These are phyloP conservation scores for Trichoderma reesei DNA, from an alignment of 495 filamentous ascomycete species.

Conservation along the genomic window DNA sequence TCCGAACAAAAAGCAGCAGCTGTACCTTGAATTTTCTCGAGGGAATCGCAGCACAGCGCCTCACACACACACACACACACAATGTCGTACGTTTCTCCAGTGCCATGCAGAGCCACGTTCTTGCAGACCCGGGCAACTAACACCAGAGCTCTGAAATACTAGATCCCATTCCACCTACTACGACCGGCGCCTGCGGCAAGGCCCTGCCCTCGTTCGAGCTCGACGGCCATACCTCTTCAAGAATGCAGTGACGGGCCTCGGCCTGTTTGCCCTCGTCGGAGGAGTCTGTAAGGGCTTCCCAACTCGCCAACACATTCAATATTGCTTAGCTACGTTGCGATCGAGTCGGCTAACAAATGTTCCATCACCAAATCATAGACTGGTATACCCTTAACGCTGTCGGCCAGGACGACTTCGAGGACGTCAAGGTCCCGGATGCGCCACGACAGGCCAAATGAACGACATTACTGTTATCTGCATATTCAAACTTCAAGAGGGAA, in stretches of 20 bases:
- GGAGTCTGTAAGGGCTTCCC: constrained; percentile 57
- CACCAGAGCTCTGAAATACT: constrained; percentile 28
- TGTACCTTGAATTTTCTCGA: not conserved
- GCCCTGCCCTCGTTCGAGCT: constrained; percentile 77
- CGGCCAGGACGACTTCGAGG: constrained; percentile 95
- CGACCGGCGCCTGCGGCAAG: constrained; percentile 69
- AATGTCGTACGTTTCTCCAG: not conserved
- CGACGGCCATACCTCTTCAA: constrained; percentile 84
- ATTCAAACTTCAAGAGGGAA: not conserved
- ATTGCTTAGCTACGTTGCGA: too few species aligned
- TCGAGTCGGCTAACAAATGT: too few species aligned
- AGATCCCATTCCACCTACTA: constrained; percentile 65
- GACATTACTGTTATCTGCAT: not conserved
- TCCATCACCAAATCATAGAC: constrained; percentile 41
- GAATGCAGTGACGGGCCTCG: constrained; percentile 68
- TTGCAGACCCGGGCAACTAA: not conserved
- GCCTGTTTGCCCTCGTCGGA: constrained; percentile 57
- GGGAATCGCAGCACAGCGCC: not conserved
- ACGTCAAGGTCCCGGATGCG: constrained; percentile 74
- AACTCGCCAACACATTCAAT: not conserved
- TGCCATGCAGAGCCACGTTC: not conserved
- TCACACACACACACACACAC: constrained; percentile 36
- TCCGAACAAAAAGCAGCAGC: too few species aligned
- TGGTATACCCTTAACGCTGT: constrained; percentile 80
- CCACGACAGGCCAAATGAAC: constrained; percentile 17